Conservation (phyloP, 129 eudicot genomes). For the Artemisia annua region DNA sequence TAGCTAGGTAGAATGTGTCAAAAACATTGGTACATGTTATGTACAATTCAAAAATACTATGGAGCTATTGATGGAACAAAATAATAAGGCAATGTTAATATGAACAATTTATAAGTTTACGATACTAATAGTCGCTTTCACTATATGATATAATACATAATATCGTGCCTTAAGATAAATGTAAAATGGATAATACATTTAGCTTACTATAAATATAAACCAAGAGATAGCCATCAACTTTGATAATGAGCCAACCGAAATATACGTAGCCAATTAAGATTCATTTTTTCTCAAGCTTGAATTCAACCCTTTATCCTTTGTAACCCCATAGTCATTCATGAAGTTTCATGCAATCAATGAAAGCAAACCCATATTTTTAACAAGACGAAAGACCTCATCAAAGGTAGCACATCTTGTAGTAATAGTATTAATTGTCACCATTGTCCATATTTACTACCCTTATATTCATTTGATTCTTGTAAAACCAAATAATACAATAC, state of each 20-base stretch:
- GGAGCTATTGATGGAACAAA: neutral
- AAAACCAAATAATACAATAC: conserved; percentile 15
- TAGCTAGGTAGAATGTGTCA: too few species aligned
- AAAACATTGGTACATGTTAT: neutral
- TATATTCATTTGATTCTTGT: conserved; percentile 33
- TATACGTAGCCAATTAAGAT: conserved; percentile 28
- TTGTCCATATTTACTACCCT: conserved; percentile 50
- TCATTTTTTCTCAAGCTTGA: conserved; percentile 10
- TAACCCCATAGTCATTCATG: conserved; percentile 37
- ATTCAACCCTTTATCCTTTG: conserved; percentile 9
- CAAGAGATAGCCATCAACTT: conserved; percentile 43
- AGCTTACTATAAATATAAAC: conserved; percentile 32
- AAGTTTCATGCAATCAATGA: conserved; percentile 54
- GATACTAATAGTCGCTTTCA: too few species aligned
- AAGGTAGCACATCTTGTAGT: too few species aligned
- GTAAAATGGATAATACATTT: neutral
- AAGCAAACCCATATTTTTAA: conserved; percentile 40
- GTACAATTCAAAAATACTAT: neutral
- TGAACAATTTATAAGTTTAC: too few species aligned
- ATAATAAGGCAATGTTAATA: neutral
- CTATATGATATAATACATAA: too few species aligned
- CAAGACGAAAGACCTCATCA: conserved; percentile 29
- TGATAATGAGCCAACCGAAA: conserved; percentile 45
- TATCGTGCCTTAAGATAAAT: neutral
- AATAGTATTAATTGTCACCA: conserved; percentile 35